Percentiles rank a stretch among this genome's conserved stretches.
These are phyloP conservation scores for Alternaria arborescens DNA, from an alignment of 2,329 filamentous ascomycete genomes.

Conservation along the genomic window DNA sequence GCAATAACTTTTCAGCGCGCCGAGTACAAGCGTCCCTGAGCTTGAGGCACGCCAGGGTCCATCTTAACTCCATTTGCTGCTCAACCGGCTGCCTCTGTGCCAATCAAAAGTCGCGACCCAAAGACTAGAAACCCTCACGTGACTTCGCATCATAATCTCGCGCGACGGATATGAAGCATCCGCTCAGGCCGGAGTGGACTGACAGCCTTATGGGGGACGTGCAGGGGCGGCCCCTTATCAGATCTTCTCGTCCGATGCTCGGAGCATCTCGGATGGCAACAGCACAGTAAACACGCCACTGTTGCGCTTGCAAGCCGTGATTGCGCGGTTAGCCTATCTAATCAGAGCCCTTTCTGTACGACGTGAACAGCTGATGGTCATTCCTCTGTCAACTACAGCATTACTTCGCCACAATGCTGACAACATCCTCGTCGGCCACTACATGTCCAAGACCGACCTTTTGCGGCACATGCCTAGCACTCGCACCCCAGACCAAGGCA, in stretches of 20 bases:
- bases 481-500: constrained; percentile 96
- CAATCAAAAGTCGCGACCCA: constrained; percentile 5
- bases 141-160: constrained; percentile 12
- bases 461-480: constrained; percentile 93
- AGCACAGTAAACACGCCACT: constrained; percentile 19
- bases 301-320: constrained; percentile 1
- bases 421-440: constrained; percentile 75
- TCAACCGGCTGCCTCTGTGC: constrained; percentile 11
- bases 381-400: not conserved
- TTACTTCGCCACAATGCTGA: constrained; percentile 65
- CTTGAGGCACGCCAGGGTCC: constrained; percentile 1
- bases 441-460: constrained; percentile 85
- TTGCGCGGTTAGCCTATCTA: not conserved
- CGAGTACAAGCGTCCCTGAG: constrained; percentile 7
- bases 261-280: constrained; percentile 20
- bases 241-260: constrained; percentile 25
- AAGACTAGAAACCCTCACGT: constrained; percentile 1
- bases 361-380: constrained; percentile 1
- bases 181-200: constrained; percentile 21
- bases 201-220: constrained; percentile 14
- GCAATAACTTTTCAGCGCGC: constrained; percentile 20
- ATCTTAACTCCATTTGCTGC: not conserved
- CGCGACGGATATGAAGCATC: constrained; percentile 17
- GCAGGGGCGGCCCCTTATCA: constrained; percentile 15
- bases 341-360: not conserved